Evolutionary conservation across 768 basidiomycete genomes (phyloP), one percentile per base, ranked within the genome.

Genomic region (Pleurotus platypus): DNA sequence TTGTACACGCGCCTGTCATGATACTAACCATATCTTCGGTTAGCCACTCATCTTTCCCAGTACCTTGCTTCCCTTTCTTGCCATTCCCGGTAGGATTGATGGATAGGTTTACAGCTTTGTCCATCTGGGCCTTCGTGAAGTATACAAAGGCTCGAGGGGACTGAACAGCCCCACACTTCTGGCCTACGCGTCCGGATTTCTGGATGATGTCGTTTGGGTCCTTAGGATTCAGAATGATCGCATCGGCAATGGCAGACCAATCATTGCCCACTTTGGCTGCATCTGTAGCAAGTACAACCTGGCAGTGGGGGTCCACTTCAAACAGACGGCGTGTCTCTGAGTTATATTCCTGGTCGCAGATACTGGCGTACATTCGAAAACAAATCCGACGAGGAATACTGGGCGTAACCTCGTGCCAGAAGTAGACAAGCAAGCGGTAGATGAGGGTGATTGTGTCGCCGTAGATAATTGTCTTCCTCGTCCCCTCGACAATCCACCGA

Each of bases 401-500:
- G 26, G 40, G 16, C 40, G 16, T 13, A 42, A 42, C 40, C 20
- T 49, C 42, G 13, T 54, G 38, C 37, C 64, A 67, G 7, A 71
- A 61, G 54, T 70, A 68, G 3, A 24, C 13, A 2, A 57, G 58
- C 5, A 69, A 40, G 0, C 61, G 66, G 38, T 63, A 64, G 7
- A 63, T 64, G 1, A 69, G 61, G 0, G 46, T 7, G 26, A 71
- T 67, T 0, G 69, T 65, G n/a, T 61, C 57, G 53, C 64, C 62
- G 46, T 70, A 72, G 2, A 72, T 63, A 8, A 71, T 54, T 0
- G 64, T 70, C 16, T 63, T 65, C 38, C 57, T 22, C 3, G 46
- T 42, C 5, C 42, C 46, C 0, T 58, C 45, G 4, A 71, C n/a
- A 18, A 72, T 50, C 70, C 67, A 70, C 12, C 56, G 57, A n/a